Conservation (phyloP, 2,329 filamentous ascomycete species). For the Trichoderma atroviride region DNA sequence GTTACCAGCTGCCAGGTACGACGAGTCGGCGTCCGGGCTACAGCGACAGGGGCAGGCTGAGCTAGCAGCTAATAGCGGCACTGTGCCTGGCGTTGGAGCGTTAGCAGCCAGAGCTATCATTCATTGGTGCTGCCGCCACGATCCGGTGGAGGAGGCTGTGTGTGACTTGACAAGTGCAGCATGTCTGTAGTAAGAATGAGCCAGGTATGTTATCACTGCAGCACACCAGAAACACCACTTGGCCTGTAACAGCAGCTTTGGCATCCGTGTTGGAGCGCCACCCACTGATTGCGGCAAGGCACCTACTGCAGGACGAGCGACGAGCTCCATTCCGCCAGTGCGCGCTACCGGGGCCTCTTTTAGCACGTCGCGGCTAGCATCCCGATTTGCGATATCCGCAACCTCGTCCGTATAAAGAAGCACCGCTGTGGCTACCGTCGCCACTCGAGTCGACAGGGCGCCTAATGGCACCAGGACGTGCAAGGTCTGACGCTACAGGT, state of each 20-base stretch:
- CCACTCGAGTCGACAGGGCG: neutral
- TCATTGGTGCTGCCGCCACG: neutral
- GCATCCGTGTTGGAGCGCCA: neutral
- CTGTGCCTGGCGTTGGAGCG: neutral
- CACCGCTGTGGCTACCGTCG: neutral
- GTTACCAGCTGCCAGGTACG: constrained; percentile 26
- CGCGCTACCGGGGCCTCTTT: constrained; percentile 6
- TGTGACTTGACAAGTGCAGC: no score
- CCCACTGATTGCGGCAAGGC: neutral
- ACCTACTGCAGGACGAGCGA: neutral
- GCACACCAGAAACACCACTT: no score
- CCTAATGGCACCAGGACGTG: neutral
- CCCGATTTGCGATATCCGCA: constrained; percentile 22
- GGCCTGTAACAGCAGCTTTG: no score
- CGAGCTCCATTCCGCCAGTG: neutral
- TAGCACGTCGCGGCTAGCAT: constrained; percentile 21
- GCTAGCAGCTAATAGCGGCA: neutral
- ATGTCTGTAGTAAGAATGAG: no score
- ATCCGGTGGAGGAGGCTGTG: neutral
- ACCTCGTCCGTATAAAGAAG: neutral
- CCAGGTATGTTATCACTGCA: no score
- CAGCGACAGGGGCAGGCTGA: constrained; percentile 9
- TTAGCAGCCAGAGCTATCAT: neutral
- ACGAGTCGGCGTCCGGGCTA: constrained; percentile 24
- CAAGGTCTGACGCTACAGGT: neutral